These are phyloP conservation scores for Hygrophila difformis DNA, from an alignment of 257 asterid genomes.

Conservation along the genomic window DNA sequence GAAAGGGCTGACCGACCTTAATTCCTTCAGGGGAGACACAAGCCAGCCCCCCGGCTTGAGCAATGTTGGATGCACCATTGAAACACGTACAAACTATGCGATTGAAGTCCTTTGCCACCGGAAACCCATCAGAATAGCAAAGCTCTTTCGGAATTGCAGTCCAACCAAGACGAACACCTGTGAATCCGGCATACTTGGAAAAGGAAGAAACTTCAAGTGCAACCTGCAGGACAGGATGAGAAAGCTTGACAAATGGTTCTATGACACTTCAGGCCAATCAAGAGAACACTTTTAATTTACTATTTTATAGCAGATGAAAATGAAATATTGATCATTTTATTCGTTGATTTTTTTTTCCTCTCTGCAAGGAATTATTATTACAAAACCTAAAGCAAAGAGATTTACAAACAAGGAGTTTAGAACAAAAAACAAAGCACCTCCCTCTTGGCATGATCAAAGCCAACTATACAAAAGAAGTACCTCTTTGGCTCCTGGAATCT, in stretches of 20 bases:
- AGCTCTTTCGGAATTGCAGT: conserved; percentile 87
- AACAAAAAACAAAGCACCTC: no score
- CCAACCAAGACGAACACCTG: conserved; percentile 99
- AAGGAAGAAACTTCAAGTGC: conserved; percentile 96
- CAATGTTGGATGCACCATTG: conserved; percentile 94
- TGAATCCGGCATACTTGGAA: conserved; percentile 94
- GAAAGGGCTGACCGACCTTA: conserved; percentile 36
- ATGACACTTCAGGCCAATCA: no score
- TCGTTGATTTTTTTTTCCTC: no score
- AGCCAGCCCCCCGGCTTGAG: conserved; percentile 93
- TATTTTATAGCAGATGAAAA: no score
- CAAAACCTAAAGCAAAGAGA: no score
- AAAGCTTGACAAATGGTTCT: no score
- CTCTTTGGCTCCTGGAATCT: conserved; percentile 97
- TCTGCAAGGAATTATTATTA: no score
- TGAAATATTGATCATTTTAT: no score
- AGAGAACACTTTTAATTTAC: no score
- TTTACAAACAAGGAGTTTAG: no score
- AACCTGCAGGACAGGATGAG: conserved; percentile 46
- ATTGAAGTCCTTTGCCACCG: conserved; percentile 89
- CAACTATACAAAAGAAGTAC: no score
- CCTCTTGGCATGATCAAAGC: no score
- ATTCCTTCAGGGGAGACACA: conserved; percentile 86
- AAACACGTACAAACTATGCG: conserved; percentile 88
- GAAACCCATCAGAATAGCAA: conserved; percentile 79